Base-by-base conservation (phyloP, 805 yeast genomes). In the Yamadazyma endophytica region DNA sequence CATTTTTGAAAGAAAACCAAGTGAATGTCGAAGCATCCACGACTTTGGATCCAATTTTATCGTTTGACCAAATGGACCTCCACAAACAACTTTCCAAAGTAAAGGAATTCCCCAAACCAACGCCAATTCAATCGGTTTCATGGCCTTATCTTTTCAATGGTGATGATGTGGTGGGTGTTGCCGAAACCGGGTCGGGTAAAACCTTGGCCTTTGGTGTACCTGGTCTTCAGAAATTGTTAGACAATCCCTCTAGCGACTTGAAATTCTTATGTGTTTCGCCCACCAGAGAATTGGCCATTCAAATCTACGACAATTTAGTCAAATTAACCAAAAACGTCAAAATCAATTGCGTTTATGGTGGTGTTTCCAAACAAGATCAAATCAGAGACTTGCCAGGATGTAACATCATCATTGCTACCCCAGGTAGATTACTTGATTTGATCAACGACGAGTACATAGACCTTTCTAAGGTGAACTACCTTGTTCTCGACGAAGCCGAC, bases 131-230 rank as follows among this genome's bases (percentile, higher is more conserved):
- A 66, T 75, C 96, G 19, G 86, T 78, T 26, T 75, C 97, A 6
- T 92, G 97, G 97, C 97, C 98, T 43, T 87, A 77, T 52, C 62
- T 90, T 32, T 62, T 88, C 30, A 62, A 75, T 13, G 82, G 83
- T 12, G 73, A 80, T 36, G 98, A 90, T 54, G 95, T 89, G 16
- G 76, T 90, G 44, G 98, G 97, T 57, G 96, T 90, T 43, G 98
- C 98, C 9, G 97, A 90, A 63, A 90, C 98, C 3, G 98, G 98
- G 22, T 86, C 96, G 1, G 98, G 98, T 52, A 90, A 90, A 60
- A 90, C 98, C 0, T 82, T 90, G 61, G 97, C 96, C 0, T 92
- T 90, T 56, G 96, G 96, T 55, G 92, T 92, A 19, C 98, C 99
- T 28, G 96, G 97, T n/a, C 73, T 90, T 32, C 71, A 86, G 50